These are phyloP conservation scores for Nepenthes gracilis DNA, from an alignment of 148 eudicot genomes.

Conservation along the genomic window DNA sequence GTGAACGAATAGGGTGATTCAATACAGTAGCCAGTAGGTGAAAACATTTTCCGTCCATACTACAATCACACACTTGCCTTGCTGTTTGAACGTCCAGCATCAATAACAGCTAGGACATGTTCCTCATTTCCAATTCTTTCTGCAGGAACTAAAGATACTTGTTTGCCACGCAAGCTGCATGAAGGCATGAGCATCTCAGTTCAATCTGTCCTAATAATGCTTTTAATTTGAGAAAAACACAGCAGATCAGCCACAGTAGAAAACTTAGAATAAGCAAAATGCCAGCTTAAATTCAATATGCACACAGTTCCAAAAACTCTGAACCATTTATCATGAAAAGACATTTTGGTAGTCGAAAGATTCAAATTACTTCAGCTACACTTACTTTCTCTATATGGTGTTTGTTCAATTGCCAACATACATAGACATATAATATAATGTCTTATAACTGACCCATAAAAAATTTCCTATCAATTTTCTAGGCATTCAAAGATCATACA, in stretches of 20 bases:
- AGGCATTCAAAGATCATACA: no score
- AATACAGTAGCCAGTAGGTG: neutral
- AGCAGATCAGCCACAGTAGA: no score
- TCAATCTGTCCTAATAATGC: neutral
- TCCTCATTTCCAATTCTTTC: conserved; percentile 58
- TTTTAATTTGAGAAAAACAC: no score
- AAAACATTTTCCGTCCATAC: neutral
- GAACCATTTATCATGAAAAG: neutral
- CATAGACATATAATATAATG: no score
- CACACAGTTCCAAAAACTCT: neutral
- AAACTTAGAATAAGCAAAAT: no score
- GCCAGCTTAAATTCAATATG: no score
- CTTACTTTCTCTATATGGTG: no score
- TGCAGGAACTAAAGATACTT: conserved; percentile 59
- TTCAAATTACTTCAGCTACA: no score
- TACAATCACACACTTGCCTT: conserved; percentile 28
- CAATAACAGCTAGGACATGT: conserved; percentile 59
- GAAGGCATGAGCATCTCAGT: conserved; percentile 1
- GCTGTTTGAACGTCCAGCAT: conserved; percentile 34
- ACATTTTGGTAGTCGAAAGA: neutral
- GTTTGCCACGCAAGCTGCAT: conserved; percentile 80
- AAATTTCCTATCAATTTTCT: no score
- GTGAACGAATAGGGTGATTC: neutral
- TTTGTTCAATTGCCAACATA: no score
- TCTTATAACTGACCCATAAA: no score